Evolutionary conservation across 129 eudicot species (phyloP), one percentile per base, ranked within the genome.

Genomic region (Cynara cardunculus): DNA sequence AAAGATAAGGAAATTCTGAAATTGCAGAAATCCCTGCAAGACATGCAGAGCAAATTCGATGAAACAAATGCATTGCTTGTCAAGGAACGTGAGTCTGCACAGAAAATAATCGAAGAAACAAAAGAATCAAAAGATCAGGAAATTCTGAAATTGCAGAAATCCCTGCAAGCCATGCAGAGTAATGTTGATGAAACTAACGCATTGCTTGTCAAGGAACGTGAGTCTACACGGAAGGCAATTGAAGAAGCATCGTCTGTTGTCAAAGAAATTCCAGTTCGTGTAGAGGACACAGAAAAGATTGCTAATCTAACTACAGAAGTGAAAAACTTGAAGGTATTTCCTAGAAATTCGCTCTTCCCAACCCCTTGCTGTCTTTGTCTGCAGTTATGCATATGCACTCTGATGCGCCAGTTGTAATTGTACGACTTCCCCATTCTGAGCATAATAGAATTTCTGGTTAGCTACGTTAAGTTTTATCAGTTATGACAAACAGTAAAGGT

Each of bases 81-180:
- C 32, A 86, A 89, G 82, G 96, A 94, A 86, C 91, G 90, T 35
- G 94, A 87, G 81, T 78, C 84, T 79, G 88, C 97, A 70, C 90
- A 89, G 83, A 91, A 91, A 84, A 91, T 91, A 78, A 84, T 91
- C 28, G 92, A 90, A 85, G 98, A 94, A 76, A 96, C 92, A 73
- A 81, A 81, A 81, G 75, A 66, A 74, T 46, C 56, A 69, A 82
- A 82, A 82, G 85, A 82, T 53, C 89, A 89, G 62, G 99, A 94
- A 81, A 85, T 94, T 71, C 69, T 72, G 41, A 92, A 95, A 83
- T 86, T 92, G 85, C 93, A 89, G 80, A 85, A 88, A 18, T 87
- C 97, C 26, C 61, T 95, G 82, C 88, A 89, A 83, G 89, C 79
- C 18, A 80, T 89, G 90, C 97, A 89, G 76, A 84, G 68, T 62